Conservation (phyloP, 1,139 yeast species). For the Sugiyamaella japonica region DNA sequence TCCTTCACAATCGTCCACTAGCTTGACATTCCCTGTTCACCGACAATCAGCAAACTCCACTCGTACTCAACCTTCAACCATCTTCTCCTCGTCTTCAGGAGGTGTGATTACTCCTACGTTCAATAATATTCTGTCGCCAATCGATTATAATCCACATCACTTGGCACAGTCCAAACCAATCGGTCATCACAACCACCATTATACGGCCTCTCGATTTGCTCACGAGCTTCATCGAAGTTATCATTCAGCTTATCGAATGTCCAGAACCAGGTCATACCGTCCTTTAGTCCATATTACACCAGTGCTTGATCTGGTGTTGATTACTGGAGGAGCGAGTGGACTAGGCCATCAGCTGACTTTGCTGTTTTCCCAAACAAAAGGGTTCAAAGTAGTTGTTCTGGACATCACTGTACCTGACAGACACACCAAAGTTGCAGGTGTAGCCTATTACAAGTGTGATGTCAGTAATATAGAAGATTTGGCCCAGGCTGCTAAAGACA, state of each 20-base stretch:
- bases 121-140: slow-evolving; percentile 3
- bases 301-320: slow-evolving; percentile 51
- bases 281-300: slow-evolving; percentile 16
- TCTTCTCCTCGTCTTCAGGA: slow-evolving; percentile 9
- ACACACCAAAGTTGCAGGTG: slow-evolving; percentile 44
- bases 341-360: slow-evolving; percentile 66
- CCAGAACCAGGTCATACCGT: slow-evolving; percentile 6
- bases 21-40: background rate
- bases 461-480: slow-evolving; percentile 48
- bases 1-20: slow-evolving; percentile 1
- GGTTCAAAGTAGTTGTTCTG: slow-evolving; percentile 57
- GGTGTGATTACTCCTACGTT: slow-evolving; percentile 1
- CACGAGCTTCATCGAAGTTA: slow-evolving; percentile 4
- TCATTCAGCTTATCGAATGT: background rate
- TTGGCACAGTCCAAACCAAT: background rate
- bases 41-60: background rate
- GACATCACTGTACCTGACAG: slow-evolving; percentile 54
- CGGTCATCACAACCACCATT: slow-evolving; percentile 12
- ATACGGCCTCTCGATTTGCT: background rate
- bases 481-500: slow-evolving; percentile 30
- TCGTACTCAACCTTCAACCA: slow-evolving; percentile 2
- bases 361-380: slow-evolving; percentile 43
- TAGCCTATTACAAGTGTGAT: slow-evolving; percentile 64
- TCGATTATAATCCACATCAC: background rate
- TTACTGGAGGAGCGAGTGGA: slow-evolving; percentile 84